Evolutionary conservation across 23 red algal species (phyloP), one percentile per base, ranked within the genome.

Genomic region (Gracilaria vermiculophylla): DNA sequence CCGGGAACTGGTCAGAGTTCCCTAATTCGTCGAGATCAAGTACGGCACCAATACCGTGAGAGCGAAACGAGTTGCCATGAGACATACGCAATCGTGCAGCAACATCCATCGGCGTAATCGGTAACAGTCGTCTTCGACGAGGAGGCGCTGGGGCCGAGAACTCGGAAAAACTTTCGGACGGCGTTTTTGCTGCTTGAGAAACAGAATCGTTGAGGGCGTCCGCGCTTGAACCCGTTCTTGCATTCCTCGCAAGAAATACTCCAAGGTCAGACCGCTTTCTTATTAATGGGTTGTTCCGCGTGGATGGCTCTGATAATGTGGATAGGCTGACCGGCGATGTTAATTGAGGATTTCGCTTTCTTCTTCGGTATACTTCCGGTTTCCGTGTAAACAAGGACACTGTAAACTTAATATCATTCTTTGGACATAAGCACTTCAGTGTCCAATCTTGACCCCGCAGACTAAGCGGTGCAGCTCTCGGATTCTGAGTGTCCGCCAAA

Each of bases 351-450:
- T 42, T 70, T 43, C 29, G 69, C 47, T 60, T 78, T 13, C 71
- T 34, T 56, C 51, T 53, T 73, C 62, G 44, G 48, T 53, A 44
- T 32, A 53, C 19, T 56, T 67, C 70, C 20, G 93, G 86, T 24
- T 85, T 56, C 5, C 73, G 58, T 1, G 94, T 85, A 42, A 91
- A 96, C 19, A 97, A 55, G 25, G 90, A 85, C 10, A 97, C 67
- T 6, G 81, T 79, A 53, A 97, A 97, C 78, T 97, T 97, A 39
- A 97, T 94, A 50, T 97, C 90, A 79, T 90, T 90, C 44, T 77
- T 88, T 1, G 95, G 95, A 42, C 87, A 86, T 6, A 81, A 52
- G 70, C 95, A 97, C 53, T 90, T 84, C 54, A 97, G 58, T 14
- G 86, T 84, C 95, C 85, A 94, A 10, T 90, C 86, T 53, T 91